These are phyloP conservation scores for Calycina marina DNA, from an alignment of 2,329 filamentous ascomycete genomes.

Conservation along the genomic window DNA sequence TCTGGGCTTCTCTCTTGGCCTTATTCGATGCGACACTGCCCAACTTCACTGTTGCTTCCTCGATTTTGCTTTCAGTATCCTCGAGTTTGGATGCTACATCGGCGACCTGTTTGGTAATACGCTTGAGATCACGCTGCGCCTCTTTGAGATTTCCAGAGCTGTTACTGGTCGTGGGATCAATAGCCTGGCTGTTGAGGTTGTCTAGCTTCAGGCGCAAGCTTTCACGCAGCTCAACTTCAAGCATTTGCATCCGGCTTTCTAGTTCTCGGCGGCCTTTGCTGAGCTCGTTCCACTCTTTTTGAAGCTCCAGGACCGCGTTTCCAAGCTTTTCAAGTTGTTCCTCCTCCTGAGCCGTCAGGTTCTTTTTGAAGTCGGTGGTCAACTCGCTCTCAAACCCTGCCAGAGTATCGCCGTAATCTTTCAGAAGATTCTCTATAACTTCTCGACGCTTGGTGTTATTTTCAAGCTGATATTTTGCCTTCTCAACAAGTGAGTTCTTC, in stretches of 20 bases:
- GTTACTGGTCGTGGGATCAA: slow-evolving; percentile 50
- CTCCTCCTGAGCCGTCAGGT: slow-evolving; percentile 71
- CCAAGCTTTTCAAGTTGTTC: slow-evolving; percentile 59
- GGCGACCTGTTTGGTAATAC: slow-evolving; percentile 53
- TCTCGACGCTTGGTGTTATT: slow-evolving; percentile 48
- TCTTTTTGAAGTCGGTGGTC: slow-evolving; percentile 81
- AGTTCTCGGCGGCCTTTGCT: slow-evolving; percentile 61
- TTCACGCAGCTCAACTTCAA: slow-evolving; percentile 80
- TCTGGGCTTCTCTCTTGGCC: slow-evolving; percentile 51
- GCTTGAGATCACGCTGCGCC: slow-evolving; percentile 67
- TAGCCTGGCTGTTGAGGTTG: slow-evolving; percentile 63
- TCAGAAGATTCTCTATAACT: slow-evolving; percentile 60
- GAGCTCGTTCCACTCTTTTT: slow-evolving; percentile 61
- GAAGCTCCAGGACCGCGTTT: slow-evolving; percentile 54
- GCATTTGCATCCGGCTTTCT: slow-evolving; percentile 64
- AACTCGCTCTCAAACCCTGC: slow-evolving; percentile 68
- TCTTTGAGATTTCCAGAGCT: slow-evolving; percentile 57
- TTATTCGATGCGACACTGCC: slow-evolving; percentile 28
- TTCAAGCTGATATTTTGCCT: slow-evolving; percentile 59
- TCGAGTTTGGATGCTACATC: slow-evolving; percentile 53
- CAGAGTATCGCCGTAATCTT: slow-evolving; percentile 61
- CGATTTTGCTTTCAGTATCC: slow-evolving; percentile 62
- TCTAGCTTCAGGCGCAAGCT: slow-evolving; percentile 80
- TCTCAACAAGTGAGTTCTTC: slow-evolving; percentile 62
- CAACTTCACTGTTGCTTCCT: slow-evolving; percentile 30